Evolutionary conservation across 371 early-diverging fungal genomes (phyloP), one percentile per base, ranked within the genome.

Genomic region (Mucor racemosus): DNA sequence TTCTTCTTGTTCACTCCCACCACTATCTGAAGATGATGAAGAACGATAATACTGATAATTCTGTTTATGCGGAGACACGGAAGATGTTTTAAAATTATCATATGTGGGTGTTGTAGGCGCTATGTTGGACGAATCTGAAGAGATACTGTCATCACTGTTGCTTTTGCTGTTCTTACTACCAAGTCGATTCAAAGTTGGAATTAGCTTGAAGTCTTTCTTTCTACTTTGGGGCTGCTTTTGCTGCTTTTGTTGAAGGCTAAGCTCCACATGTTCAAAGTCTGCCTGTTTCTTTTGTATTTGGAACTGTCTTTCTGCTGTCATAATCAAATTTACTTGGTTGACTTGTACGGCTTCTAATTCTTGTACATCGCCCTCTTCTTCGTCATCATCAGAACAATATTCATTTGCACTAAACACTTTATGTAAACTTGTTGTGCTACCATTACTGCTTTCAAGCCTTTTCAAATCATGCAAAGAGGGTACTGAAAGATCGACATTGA

Each of bases 401-500:
- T 57, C 57, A 40, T 41, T 19, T 10, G 33, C 42, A 15, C 26
- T 59, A 41, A 26, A 59, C 5, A 59, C 42, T 17, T 59, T 39
- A 31, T 59, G 40, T 2, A 59, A 26, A 15, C 19, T 38, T 31
- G 59, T 59, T n/a, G 60, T 41, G 8, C 46, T 60, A 13, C 31
- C 40, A 21, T 39, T 58, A 21, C 41, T 41, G 9, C 58, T 35
- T 44, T 60, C 60, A 31, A 42, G 34, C 17, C n/a, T 21, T 19
- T 33, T 60, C 9, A 34, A 11, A 7, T 42, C 34, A n/a, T 44
- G 44, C n/a, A 44, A 7, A n/a, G 44, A 44, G 5, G 48, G 60
- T 2, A 60, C 14, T 7, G 71, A 61, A 3, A 76, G 69, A 66
- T 79, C 79, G 7, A 79, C 73, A 34, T 67, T 66, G 39, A 80